Conservation (phyloP, 805 yeast species). For the Nadsonia fulvescens region DNA sequence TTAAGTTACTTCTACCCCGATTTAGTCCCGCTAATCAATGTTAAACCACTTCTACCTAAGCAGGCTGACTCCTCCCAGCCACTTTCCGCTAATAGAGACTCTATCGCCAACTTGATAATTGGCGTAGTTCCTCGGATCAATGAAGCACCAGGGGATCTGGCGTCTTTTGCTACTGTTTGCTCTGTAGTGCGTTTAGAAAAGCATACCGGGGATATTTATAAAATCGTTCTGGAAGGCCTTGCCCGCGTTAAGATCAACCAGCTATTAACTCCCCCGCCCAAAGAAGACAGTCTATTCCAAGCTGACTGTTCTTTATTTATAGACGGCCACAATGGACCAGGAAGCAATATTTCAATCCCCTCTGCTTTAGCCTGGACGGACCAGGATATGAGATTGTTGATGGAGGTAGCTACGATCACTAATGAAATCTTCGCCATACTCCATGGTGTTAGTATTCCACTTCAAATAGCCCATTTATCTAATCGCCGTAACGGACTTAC, state of each 20-base stretch:
- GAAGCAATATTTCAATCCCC: constrained; percentile 4
- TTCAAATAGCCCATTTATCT: constrained; percentile 2
- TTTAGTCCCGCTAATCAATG: too few species aligned
- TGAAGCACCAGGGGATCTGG: constrained; percentile 1
- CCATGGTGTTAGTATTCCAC: constrained; percentile 3
- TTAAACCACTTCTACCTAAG: too few species aligned
- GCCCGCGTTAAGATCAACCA: constrained; percentile 8
- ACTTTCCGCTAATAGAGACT: too few species aligned
- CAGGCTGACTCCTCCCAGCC: too few species aligned
- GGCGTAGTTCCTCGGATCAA: neutral
- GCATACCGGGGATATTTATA: constrained; percentile 5
- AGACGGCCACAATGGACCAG: neutral
- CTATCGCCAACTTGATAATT: neutral
- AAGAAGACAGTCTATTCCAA: constrained; percentile 2
- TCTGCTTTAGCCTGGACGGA: constrained; percentile 2
- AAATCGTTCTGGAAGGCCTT: constrained; percentile 11
- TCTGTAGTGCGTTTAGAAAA: constrained; percentile 11
- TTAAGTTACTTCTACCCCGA: too few species aligned
- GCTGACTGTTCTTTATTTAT: constrained; percentile 2
- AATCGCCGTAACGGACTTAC: constrained; percentile 7
- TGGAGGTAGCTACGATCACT: constrained; percentile 8
- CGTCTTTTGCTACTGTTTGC: constrained; percentile 10
- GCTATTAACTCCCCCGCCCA: constrained; percentile 6
- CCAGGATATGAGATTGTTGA: constrained; percentile 7
- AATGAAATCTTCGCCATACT: constrained; percentile 6